Evolutionary conservation across 108 stramenopile genomes (phyloP), one percentile per base, ranked within the genome.

Genomic region (Parietichytrium sp.): DNA sequence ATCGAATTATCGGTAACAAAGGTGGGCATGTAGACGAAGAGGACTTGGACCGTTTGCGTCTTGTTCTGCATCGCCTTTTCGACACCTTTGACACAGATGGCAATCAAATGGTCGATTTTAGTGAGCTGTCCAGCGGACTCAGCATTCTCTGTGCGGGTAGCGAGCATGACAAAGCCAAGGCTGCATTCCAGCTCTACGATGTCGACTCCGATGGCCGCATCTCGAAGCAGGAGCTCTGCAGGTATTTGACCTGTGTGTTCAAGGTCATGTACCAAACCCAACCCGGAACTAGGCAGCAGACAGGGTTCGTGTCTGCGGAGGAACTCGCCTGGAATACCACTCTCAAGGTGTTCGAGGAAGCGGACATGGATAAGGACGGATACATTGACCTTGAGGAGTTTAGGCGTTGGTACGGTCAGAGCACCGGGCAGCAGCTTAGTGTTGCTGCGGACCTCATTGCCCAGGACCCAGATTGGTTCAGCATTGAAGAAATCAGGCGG

Each of bases 131-230:
- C 3, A 31, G 47, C 51, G 84, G 84, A 23, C 47, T 85, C 3
- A 51, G 49, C 61, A 55, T 85, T 2, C 84, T 85, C 29, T 78
- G 80, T 61, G 61, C 42, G 26, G 49, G 3, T 16, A 38, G 38
- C n/a, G 27, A 33, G 4, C 29, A 29, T 38, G 79, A 80, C 20
- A 47, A 31, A 55, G 30, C 81, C 33, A 16, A 51, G 23, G 72
- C 84, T n/a, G 81, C 80, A 61, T 85, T 85, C 54, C 72, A 80
- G 29, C 49, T 85, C 47, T 77, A 85, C 77, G 84, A 85, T 36
- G 33, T 51, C 30, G 81, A 81, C 52, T 79, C 79, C 3, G 49
- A 78, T 29, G 84, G 84, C 3, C n/a, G 29, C 72, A 33, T 85
- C 16, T 18, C 29, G 23, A 33, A 27, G 4, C 15, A 47, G 16